Base-by-base conservation (phyloP, 257 asterid genomes). In the Solanum bulbocastanum region DNA sequence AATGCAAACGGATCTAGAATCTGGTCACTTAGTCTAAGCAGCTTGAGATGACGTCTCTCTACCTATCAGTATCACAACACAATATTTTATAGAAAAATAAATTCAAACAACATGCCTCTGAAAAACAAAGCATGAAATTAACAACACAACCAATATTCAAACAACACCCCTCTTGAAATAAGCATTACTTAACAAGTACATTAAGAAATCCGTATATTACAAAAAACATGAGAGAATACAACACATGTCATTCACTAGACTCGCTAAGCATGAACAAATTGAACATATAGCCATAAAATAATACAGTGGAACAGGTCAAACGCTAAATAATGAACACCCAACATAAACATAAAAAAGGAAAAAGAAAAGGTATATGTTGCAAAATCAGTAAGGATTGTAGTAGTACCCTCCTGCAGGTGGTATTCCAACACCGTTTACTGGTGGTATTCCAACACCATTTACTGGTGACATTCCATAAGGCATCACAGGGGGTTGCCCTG, bases 391-490 rank as follows among this genome's bases (percentile, higher is more conserved):
- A 78, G 95, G 94, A 83, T 92, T 72, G 40, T 92, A 87, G 89
- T 92, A 92, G 88, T 93, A 93, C 88, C 98, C 96, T 6, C 92
- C 83, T 5, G 83, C 83, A 74, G 83, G 83, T 42, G 94, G 79
- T 9, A 72, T 16, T 33, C 79, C 79, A 72, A 72, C 84, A 15
- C 94, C 95, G 49, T 94, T 91, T 36, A 91, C 92, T 3, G 94
- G 94, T 66, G 98, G 98, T 96, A 95, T 94, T 73, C 98, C 98
- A 68, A 72, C 84, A 15, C 94, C 95, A 42, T 94, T 91, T 36
- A 91, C 92, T 3, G 94, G 94, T 66, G 98, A 96, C 98, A 95
- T 94, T 73, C 98, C 98, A 68, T 93, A 92, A 40, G 92, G 92
- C 94, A 92, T 90, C 87, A 73, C 75, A 14, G 92, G 93, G 76